Base-by-base conservation (phyloP, 176 grass and related monocot genomes). In the Lolium perenne region DNA sequence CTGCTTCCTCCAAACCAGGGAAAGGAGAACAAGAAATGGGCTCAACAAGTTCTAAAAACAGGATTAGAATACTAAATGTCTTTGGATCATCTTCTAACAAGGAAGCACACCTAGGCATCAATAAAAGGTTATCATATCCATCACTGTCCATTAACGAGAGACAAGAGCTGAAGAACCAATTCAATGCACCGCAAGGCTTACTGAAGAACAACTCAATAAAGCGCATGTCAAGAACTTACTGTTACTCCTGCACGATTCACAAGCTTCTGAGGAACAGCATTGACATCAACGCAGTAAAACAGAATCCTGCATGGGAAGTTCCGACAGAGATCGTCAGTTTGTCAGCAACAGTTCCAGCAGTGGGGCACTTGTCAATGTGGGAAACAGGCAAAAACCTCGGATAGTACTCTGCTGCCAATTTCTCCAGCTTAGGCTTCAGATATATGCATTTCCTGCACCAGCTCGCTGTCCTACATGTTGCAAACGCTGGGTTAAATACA, bases 401-500 rank as follows among this genome's bases (percentile, higher is more conserved):
- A 87, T 96, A 89, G 82, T 92, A 99, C 65, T 94, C 92, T 9
- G 92, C 92, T 71, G 94, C 94, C 82, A 99, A 81, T 63, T 96
- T 99, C 82, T 99, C 92, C 79, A 99, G 80, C 87, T 99, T 99
- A 59, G 97, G 97, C 89, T 96, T 99, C 90, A 99, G 86, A 88
- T 94, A 96, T 88, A 96, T 99, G 62, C 97, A 99, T 87, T 99
- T 99, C 85, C 97, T 99, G 73, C 97, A 99, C 97, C 94, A 96
- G 66, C 86, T 92, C 12, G 97, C 97, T 87, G 86, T 92, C 97
- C 97, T 99, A 61, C 77, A 91, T 59, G 63, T 43, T 45, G 57
- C 70, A 74, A 78, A 38, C 16, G 50, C 2, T 67, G 55, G 16
- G 21, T 18, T 67, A 14, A 80, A 61, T 80, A 51, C 32, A 49